Evolutionary conservation across 2,329 filamentous ascomycete species (phyloP).

Genomic region (Xylariales sp.): DNA sequence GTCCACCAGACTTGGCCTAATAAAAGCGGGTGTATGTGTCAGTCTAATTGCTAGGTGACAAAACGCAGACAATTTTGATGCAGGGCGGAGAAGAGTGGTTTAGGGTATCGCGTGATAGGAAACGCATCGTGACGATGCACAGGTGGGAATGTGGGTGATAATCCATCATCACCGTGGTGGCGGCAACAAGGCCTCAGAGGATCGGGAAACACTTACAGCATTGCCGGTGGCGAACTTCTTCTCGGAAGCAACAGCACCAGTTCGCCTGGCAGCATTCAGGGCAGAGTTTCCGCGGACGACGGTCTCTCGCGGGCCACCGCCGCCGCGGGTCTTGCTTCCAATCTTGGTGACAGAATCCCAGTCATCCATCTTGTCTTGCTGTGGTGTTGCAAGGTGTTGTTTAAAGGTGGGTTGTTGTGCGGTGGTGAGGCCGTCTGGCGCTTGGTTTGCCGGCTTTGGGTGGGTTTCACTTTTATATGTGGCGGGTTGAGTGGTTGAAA

Average conservation of each 20-base stretch:
- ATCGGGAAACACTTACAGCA: slow-evolving; percentile 52
- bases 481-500: not conserved
- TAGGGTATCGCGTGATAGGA: not conserved
- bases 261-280: slow-evolving; percentile 84
- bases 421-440: too few species aligned
- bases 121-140: not conserved
- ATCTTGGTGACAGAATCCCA: slow-evolving; percentile 93
- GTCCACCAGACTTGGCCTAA: not conserved
- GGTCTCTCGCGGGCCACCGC: slow-evolving; percentile 68
- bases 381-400: too few species aligned
- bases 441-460: too few species aligned
- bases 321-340: slow-evolving; percentile 75
- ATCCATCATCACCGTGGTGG: not conserved
- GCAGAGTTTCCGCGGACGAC: slow-evolving; percentile 80
- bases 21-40: too few species aligned
- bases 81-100: too few species aligned
- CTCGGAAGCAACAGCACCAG: slow-evolving; percentile 77
- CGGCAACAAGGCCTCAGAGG: not conserved
- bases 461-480: not conserved
- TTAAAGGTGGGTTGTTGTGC: too few species aligned
- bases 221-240: slow-evolving; percentile 86
- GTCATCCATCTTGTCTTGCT: slow-evolving; percentile 67
- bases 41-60: too few species aligned
- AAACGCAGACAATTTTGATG: too few species aligned
- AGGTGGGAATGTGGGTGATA: not conserved